phyloP scores from a whole-genome alignment of 768 basidiomycete genomes.

The Rhizopogon vinicolor region DNA sequence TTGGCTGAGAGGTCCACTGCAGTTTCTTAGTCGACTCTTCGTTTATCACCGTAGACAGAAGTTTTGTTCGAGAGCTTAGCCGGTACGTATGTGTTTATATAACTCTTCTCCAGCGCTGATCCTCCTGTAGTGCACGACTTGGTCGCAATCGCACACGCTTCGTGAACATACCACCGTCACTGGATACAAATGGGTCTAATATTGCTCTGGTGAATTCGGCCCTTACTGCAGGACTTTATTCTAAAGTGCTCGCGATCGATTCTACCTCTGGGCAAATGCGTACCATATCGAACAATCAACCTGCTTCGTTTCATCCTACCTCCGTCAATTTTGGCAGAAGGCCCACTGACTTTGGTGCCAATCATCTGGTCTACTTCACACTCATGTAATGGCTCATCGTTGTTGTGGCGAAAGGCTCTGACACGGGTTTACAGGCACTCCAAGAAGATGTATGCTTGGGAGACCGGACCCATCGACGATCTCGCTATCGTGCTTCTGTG shows the following conservation, averaged over 20 bases:
- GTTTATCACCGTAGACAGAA: constrained; percentile 67
- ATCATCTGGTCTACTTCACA: constrained; percentile 81
- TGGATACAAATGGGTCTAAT: constrained; percentile 68
- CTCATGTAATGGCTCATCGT: constrained; percentile 55
- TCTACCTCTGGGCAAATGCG: constrained; percentile 54
- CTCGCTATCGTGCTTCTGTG: constrained; percentile 77
- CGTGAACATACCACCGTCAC: constrained; percentile 63
- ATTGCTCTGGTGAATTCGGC: constrained; percentile 70
- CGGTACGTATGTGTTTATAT: constrained; percentile 34
- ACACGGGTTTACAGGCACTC: constrained; percentile 63
- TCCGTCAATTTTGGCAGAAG: constrained; percentile 82
- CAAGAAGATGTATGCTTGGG: constrained; percentile 91
- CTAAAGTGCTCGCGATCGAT: constrained; percentile 82
- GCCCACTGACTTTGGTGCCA: constrained; percentile 64
- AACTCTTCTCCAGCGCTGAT: background rate
- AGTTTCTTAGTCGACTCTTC: constrained; percentile 88
- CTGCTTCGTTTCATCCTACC: constrained; percentile 80
- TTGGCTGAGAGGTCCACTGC: constrained; percentile 2
- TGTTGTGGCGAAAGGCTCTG: constrained; percentile 1
- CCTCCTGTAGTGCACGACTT: constrained; percentile 57
- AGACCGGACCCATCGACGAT: constrained; percentile 87
- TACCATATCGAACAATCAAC: constrained; percentile 80
- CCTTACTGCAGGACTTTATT: constrained; percentile 83
- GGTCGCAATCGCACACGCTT: constrained; percentile 73
- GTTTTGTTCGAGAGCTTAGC: constrained; percentile 66